Evolutionary conservation across 2,329 filamentous ascomycete species (phyloP).

Genomic region (Colletotrichum cordylinicola): DNA sequence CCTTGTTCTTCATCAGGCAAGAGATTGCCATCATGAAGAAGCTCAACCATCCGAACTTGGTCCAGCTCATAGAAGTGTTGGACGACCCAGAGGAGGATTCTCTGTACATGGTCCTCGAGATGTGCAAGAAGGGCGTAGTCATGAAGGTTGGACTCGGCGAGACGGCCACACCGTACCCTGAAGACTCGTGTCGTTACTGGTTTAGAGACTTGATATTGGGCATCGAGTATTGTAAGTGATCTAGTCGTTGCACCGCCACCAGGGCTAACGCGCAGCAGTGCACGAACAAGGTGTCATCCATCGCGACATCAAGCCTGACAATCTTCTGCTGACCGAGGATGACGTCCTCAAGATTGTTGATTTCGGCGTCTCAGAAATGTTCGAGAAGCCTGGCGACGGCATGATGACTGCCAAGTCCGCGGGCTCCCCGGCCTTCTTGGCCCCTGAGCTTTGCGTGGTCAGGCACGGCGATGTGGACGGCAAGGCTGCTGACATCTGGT

Average conservation of each 20-base stretch:
- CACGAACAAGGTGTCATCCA: constrained; percentile 95
- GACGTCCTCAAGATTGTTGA: constrained; percentile 97
- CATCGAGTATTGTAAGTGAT: constrained; percentile 82
- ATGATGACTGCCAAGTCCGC: constrained; percentile 95
- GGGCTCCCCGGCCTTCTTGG: constrained; percentile 92
- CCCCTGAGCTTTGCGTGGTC: constrained; percentile 87
- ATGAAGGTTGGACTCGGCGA: constrained; percentile 96
- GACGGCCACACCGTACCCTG: constrained; percentile 78
- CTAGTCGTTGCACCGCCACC: neutral
- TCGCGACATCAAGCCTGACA: constrained; percentile 97
- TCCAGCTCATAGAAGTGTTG: constrained; percentile 89
- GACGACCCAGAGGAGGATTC: constrained; percentile 97
- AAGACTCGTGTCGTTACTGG: constrained; percentile 86
- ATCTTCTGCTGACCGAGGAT: constrained; percentile 86
- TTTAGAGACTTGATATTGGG: constrained; percentile 94
- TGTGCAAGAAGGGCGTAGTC: constrained; percentile 97
- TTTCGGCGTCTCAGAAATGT: constrained; percentile 99
- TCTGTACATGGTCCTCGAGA: constrained; percentile 97
- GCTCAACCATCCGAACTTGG: constrained; percentile 92
- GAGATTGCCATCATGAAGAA: constrained; percentile 99
- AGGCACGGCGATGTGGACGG: constrained; percentile 89
- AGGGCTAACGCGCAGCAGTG: constrained; percentile 53
- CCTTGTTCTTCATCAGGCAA: constrained; percentile 87
- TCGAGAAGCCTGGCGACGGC: constrained; percentile 74
- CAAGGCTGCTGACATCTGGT: constrained; percentile 94